Base-by-base conservation (phyloP, 2,329 filamentous ascomycete species). In the Fusarium fracticaudum region DNA sequence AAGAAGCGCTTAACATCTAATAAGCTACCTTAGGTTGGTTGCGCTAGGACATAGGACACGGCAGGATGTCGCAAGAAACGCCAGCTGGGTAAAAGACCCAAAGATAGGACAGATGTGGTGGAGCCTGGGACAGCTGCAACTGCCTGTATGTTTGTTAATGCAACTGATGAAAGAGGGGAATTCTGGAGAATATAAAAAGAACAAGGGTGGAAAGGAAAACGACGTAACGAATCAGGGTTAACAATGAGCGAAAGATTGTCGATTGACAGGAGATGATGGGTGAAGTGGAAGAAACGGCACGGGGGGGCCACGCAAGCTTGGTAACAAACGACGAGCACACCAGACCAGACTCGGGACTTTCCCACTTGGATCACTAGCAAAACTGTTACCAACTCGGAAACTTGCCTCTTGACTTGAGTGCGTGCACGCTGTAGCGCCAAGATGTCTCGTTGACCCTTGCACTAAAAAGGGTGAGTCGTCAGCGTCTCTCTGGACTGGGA, bases 251-350 rank as follows among this genome's bases (percentile, higher is more conserved):
- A 53, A 40, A 59, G 58, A 55, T 67, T 64, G 45, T 67, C 41
- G 64, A 62, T 72, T 75, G 57, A 72, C 67, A 74, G 64, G 69
- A 75, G 72, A 71, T 60, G 65, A 63, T 62, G 53, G 47, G 37
- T 44, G 53, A 69, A 64, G 69, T 64, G 69, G 73, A 68, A 73
- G 59, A 67, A 63, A 71, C 73, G 69, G 73, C 69, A 75, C 64
- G 60, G 61, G 72, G 72, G 73, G 73, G 73, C 73, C 73, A 76
- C 73, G 73, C 73, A 74, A 74, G 63, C 71, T 59, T 69, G 55
- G 60, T 38, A 72, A 54, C 60, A 59, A 69, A 60, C 63, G 58
- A 68, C 54, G 29, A 29, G 31, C 60, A 55, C 51, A 55, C 51
- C 51, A 55, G 41, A 44, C 44, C 41, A 60, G n/a, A 73, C 43